Conservation (phyloP, 345 rosid species). For the Crucihimalaya himalaica region DNA sequence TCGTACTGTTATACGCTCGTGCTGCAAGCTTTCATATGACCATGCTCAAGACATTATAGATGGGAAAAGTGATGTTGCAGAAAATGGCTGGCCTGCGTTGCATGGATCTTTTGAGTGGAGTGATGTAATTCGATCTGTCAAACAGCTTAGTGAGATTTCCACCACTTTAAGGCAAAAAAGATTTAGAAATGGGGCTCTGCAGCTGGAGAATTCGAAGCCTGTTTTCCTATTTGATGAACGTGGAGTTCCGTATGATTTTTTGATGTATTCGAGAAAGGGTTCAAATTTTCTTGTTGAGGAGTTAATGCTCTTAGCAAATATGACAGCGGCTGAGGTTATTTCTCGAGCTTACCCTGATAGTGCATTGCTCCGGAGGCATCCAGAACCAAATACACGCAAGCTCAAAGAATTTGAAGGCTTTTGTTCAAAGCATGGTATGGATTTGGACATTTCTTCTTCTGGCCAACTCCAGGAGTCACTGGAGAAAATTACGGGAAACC, state of each 20-base stretch:
- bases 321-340: conserved; percentile 85
- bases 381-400: conserved; percentile 81
- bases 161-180: conserved; percentile 60
- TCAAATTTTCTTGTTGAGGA: conserved; percentile 84
- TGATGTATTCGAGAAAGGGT: conserved; percentile 46
- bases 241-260: conserved; percentile 73
- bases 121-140: conserved; percentile 62
- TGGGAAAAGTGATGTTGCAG: conserved; percentile 40
- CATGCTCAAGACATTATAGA: conserved; percentile 69
- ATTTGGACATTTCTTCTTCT: conserved; percentile 75
- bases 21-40: conserved; percentile 91
- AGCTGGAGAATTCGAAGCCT: conserved; percentile 63
- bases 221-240: conserved; percentile 58
- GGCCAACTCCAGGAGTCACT: conserved; percentile 58
- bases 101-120: conserved; percentile 68
- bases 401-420: conserved; percentile 84
- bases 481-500: conserved; percentile 57
- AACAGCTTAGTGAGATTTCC: conserved; percentile 60
- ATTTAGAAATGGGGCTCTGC: conserved; percentile 72
- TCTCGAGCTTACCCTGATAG: conserved; percentile 78
- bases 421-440: conserved; percentile 73
- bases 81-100: conserved; percentile 50
- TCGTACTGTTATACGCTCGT: conserved; percentile 70
- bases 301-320: conserved; percentile 92
- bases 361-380: conserved; percentile 82